Base-by-base conservation (phyloP, 176 grass and related monocot species). In the Oryza coarctata region DNA sequence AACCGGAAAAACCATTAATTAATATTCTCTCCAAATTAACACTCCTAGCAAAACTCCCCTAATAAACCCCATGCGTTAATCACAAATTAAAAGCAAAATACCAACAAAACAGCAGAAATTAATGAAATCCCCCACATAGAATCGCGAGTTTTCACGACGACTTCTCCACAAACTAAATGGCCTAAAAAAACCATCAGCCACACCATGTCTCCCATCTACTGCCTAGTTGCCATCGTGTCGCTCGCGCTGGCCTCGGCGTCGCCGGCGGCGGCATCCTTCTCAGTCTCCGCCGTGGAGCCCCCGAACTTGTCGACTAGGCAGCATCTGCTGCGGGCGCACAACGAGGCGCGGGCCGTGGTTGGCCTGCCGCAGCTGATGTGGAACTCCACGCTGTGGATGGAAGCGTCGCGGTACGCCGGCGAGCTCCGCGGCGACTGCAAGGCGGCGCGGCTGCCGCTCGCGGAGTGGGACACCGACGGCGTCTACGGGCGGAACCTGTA, bases 321-420 rank as follows among this genome's bases (percentile, higher is more conserved):
- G 39, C 75, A 79, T 55, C 79, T 79, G 74, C 83, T 79, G 66
- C 63, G 38, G 33, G 76, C 12, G 30, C 83, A 86, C 27, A 79
- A 86, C 75, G 40, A 14, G 14, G 83, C 55, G 0, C 75, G 83
- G 22, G 31, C 27, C 14, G 57, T 30, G 2, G 68, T 36, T 0
- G 75, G 83, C 23, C 22, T 86, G 31, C 23, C 40, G 6, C 75
- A 68, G 68, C 15, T 86, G 75, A 6, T 25, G 2, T 86, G 83
- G 75, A 86, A 79, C 75, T 17, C 2, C 27, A 85, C 75, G 39
- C 68, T 85, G 38, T 3, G 22, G 67, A 29, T 72, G 66, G 83
- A 79, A n/a, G 67, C 83, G 22, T 0, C 9, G 22, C 41, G 25
- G 15, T 79, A 73, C 68, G 30, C 40, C 39, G 49, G 22, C 38